Evolutionary conservation across 208 protist species (phyloP), one percentile per base, ranked within the genome.

Genomic region (Trypanosoma vivax): DNA sequence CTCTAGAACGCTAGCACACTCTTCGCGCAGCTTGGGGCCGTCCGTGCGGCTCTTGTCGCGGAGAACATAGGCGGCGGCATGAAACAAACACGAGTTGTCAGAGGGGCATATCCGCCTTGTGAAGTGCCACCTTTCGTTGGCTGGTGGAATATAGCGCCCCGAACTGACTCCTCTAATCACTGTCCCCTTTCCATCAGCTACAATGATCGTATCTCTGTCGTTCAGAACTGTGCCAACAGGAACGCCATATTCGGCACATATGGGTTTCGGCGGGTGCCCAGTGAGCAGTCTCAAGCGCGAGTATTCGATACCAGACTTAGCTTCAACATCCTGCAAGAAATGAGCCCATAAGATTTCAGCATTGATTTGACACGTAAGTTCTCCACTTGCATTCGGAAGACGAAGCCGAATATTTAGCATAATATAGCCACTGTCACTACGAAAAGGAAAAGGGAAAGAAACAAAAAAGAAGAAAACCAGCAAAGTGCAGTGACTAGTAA

Each of bases 61-160:
- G 49, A 96, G 65, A 9, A 96, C 75, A 71, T 97, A 98, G 7
- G 88, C 88, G 29, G 83, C 81, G 11, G 88, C 78, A 59, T 96
- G 92, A 54, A 98, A 98, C 3, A 98, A 70, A 56, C 95, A 98
- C 13, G 82, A 93, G 63, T 97, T 97, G 60, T 98, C 94, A n/a
- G 76, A 74, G 1, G 91, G 87, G 38, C 94, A 92, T 16, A 74
- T 56, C 11, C 94, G 88, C 16, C 90, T 83, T 0, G 71, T 82
- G 62, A 97, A 93, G 69, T 88, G 79, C 16, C 76, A 81, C 24
- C 51, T 65, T 35, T 92, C 78, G 5, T 68, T 61, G 0, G 73
- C 64, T 13, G 87, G 85, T 1, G 79, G 87, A n/a, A 94, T 68
- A 55, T 96, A 96, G 21, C 69, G 70, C 31, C 82, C 69, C 2